Percentiles rank a stretch among this genome's conserved stretches.
These are phyloP conservation scores for Fusarium illudens DNA, from an alignment of 2,329 filamentous ascomycete genomes.

Conservation along the genomic window DNA sequence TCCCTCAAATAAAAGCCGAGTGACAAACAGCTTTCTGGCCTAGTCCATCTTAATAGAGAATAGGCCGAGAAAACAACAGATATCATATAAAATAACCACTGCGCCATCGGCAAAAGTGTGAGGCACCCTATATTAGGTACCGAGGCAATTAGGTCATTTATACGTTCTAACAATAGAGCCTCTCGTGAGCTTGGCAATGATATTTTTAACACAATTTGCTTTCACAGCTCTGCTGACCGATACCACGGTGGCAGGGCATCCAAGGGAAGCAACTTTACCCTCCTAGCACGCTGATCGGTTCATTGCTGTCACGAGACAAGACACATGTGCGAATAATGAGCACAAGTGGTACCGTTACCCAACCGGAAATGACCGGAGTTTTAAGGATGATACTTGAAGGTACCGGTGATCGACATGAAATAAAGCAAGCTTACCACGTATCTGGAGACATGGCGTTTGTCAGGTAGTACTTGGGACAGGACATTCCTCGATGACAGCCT, in stretches of 20 bases:
- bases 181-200: too few species aligned
- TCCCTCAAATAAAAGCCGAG: too few species aligned
- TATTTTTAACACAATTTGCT: not conserved
- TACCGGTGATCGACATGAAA: not conserved
- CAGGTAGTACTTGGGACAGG: not conserved
- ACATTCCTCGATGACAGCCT: not conserved
- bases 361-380: not conserved
- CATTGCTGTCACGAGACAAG: not conserved
- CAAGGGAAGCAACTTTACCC: rapidly evolving
- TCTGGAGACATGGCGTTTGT: not conserved
- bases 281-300: not conserved
- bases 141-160: too few species aligned
- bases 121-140: too few species aligned
- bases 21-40: too few species aligned
- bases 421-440: not conserved
- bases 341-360: not conserved
- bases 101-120: too few species aligned
- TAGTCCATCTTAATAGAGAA: too few species aligned
- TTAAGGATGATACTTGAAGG: not conserved
- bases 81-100: too few species aligned
- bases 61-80: too few species aligned
- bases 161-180: too few species aligned
- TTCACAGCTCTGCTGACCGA: not conserved
- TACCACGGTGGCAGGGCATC: not conserved
- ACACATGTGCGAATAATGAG: not conserved